Base-by-base conservation (phyloP, 2,329 filamentous ascomycete species). In the Cladophialophora psammophila region DNA sequence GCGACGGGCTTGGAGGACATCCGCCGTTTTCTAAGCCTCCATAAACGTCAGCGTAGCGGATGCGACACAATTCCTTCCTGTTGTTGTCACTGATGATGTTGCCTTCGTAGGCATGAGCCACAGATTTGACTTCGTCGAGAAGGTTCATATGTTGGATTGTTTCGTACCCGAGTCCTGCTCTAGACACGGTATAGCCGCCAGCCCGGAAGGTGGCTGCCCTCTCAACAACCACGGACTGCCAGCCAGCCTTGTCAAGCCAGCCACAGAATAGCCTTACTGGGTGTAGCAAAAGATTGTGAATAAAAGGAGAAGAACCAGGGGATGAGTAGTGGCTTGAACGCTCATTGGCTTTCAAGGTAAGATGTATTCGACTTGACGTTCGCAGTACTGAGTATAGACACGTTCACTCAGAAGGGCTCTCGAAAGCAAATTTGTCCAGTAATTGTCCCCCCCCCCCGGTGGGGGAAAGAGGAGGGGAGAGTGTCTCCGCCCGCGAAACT, bases 141-240 rank as follows among this genome's bases (percentile, higher is more conserved):
- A 88, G 75, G 0, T 83, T 84, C 85, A 88, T 87, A 1, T 79
- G 79, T 65, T 79, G 81, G 15, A 88, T 72, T 8, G 86, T 81
- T 12, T 84, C 77, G 53, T 87, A 79, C 0, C 83, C 86, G 9
- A 80, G 79, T 9, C 80, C 83, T 1, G 85, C 81, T 0, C 89
- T 75, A 70, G 88, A 86, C 2, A 89, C 71, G 54, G 87, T 83
- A 1, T 83, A 80, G 0, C 86, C 87, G 0, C 77, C 77, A 1
- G 77, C 74, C 0, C 86, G 82, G 0, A 88, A 74, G 1, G 18
- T 63, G 0, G 79, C 72, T 50, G 74, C 78, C 2, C 78, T 74
- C 68, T 83, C 82, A 58, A 83, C 66, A 3, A 84, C 74, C 3
- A 80, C 82, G 48, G 82, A 74, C 12, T 73, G 65, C 64, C 78